phyloP scores from a whole-genome alignment of 306 rosid species.

The Castanea sativa region DNA sequence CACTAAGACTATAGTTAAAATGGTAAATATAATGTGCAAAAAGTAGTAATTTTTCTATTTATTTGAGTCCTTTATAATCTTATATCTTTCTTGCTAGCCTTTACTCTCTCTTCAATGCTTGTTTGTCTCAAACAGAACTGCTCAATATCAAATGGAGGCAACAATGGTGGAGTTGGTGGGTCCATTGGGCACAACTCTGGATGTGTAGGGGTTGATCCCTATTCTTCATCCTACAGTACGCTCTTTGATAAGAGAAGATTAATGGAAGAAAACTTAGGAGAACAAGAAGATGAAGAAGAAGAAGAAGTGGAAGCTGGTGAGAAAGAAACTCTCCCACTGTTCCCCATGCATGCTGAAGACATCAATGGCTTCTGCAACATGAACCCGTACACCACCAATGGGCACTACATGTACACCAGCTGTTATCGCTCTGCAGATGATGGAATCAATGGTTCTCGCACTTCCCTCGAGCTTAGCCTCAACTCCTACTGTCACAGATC shows the following conservation, averaged over 20 bases:
- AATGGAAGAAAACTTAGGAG: slow-evolving; percentile 32
- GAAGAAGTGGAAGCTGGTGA: slow-evolving; percentile 22
- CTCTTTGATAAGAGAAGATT: slow-evolving; percentile 55
- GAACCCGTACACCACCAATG: slow-evolving; percentile 46
- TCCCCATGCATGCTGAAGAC: slow-evolving; percentile 86
- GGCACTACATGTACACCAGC: slow-evolving; percentile 35
- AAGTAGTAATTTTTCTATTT: neutral
- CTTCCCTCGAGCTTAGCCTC: slow-evolving; percentile 89
- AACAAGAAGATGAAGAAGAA: slow-evolving; percentile 22
- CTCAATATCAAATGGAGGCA: slow-evolving; percentile 60
- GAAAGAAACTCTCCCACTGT: slow-evolving; percentile 91
- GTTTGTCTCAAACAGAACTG: slow-evolving; percentile 45
- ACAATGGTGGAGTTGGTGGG: slow-evolving; percentile 40
- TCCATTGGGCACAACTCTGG: slow-evolving; percentile 46
- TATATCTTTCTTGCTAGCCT: neutral
- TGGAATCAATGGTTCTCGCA: slow-evolving; percentile 40
- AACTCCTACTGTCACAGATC: slow-evolving; percentile 61
- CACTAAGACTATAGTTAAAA: neutral
- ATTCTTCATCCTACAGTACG: slow-evolving; percentile 46
- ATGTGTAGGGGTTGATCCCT: slow-evolving; percentile 67
- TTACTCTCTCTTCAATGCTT: neutral
- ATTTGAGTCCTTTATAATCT: neutral
- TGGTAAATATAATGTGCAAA: neutral
- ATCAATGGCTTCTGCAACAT: slow-evolving; percentile 56
- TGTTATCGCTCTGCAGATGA: slow-evolving; percentile 41